These are phyloP conservation scores for Centrapalus pauciflorus DNA, from an alignment of 129 eudicot species.

Conservation along the genomic window DNA sequence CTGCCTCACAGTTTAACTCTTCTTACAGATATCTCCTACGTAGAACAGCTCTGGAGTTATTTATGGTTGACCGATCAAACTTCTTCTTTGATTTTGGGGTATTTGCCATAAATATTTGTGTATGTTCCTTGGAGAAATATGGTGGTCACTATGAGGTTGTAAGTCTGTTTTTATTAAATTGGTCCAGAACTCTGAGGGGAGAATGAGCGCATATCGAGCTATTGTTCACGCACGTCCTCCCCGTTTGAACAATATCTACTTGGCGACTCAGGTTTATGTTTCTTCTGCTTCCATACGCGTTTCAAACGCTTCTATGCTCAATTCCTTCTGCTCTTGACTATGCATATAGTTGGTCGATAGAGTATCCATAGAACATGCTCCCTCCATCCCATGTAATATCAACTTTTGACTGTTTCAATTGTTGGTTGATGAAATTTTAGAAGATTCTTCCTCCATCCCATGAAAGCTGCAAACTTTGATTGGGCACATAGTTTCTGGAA, in stretches of 20 bases:
- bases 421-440: background rate
- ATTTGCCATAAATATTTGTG: slow-evolving; percentile 11
- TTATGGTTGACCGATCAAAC: slow-evolving; percentile 92
- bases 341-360: background rate
- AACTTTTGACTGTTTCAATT: background rate
- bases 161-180: slow-evolving; percentile 10
- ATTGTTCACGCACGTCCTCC: slow-evolving; percentile 90
- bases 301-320: too few species aligned
- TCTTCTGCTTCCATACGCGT: slow-evolving; percentile 5
- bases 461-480: background rate
- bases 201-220: slow-evolving; percentile 80
- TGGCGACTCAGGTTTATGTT: slow-evolving; percentile 73
- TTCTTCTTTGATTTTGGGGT: slow-evolving; percentile 95
- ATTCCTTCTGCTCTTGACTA: too few species aligned
- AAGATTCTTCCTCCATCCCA: background rate
- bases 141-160: slow-evolving; percentile 20
- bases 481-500: background rate
- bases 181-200: slow-evolving; percentile 64
- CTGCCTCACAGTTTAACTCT: slow-evolving; percentile 17
- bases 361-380: background rate
- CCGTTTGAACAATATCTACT: slow-evolving; percentile 70
- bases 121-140: background rate
- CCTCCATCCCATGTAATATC: background rate
- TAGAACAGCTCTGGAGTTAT: slow-evolving; percentile 87
- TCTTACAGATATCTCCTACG: slow-evolving; percentile 80